These are phyloP conservation scores for Colletotrichum shisoi DNA, from an alignment of 2,329 filamentous ascomycete species.

Conservation along the genomic window DNA sequence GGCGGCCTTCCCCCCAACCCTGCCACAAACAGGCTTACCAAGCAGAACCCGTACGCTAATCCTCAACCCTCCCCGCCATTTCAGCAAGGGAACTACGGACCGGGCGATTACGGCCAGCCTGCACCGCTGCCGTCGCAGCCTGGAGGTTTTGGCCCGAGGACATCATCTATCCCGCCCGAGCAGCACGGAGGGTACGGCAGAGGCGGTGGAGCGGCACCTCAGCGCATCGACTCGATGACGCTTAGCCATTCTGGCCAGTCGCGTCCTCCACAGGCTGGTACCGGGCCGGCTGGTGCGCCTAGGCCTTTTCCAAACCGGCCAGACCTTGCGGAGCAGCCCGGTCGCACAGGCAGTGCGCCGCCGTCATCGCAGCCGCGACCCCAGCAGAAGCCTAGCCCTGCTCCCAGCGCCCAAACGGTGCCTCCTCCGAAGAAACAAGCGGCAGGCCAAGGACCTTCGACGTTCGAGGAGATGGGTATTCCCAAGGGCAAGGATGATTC, in stretches of 20 bases:
- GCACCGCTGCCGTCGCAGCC: slow-evolving; percentile 43
- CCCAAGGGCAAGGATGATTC: slow-evolving; percentile 81
- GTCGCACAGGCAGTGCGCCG: slow-evolving; percentile 52
- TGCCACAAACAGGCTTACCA: slow-evolving; percentile 51
- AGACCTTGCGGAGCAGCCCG: slow-evolving; percentile 37
- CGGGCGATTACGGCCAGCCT: slow-evolving; percentile 36
- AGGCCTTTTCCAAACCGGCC: slow-evolving; percentile 33
- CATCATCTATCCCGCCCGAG: slow-evolving; percentile 45
- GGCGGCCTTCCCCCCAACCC: slow-evolving; percentile 49
- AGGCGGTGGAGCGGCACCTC: slow-evolving; percentile 44
- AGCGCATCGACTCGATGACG: slow-evolving; percentile 48
- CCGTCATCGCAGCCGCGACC: slow-evolving; percentile 45
- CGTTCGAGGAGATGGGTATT: slow-evolving; percentile 98
- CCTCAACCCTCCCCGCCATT: slow-evolving; percentile 44
- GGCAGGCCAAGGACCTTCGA: slow-evolving; percentile 82
- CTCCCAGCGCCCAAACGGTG: slow-evolving; percentile 46
- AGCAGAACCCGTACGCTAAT: slow-evolving; percentile 46
- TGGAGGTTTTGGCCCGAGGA: slow-evolving; percentile 53
- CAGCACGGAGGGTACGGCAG: slow-evolving; percentile 43
- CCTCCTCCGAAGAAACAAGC: slow-evolving; percentile 54
- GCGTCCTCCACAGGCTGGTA: slow-evolving; percentile 30
- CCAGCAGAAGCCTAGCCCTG: slow-evolving; percentile 43
- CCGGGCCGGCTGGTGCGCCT: slow-evolving; percentile 23
- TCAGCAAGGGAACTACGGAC: slow-evolving; percentile 40
- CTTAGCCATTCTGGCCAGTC: slow-evolving; percentile 33